Base-by-base conservation (phyloP, 139 green algal species). In the Haematococcus lacustris region DNA sequence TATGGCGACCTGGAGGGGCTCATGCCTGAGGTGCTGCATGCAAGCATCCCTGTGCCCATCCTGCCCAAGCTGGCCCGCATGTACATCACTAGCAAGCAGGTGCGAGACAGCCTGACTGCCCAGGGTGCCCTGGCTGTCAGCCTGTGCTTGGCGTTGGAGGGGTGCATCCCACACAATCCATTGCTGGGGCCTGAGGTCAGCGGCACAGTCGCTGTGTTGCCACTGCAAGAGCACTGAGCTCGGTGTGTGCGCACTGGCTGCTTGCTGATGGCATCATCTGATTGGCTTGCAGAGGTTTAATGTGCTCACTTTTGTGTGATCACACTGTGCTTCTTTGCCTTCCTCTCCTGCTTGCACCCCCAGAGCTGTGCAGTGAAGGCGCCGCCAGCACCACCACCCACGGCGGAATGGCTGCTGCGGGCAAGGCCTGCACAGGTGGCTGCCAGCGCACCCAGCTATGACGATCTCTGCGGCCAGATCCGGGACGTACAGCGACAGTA, bases 401-500 rank as follows among this genome's bases (percentile, higher is more conserved):
- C 47, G 21, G 21, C n/a, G 38, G 25, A 66, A 23, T 17, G 5
- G 3, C 47, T 17, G 40, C 40, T 37, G 47, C 62, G 3, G n/a
- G n/a, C n/a, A n/a, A n/a, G n/a, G n/a, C n/a, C n/a, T 32, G 17
- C 26, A 64, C 57, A 32, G 23, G 5, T 25, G 26, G 5, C 26
- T 5, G 5, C 57, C 17, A 13, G 25, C 57, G 66, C 73, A 30
- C 66, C 66, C 3, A 73, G 50, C 23, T 84, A 80, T 65, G 71
- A 80, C 61, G 30, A 67, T 47, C 62, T 80, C 33, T 80, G 74
- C 34, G n/a, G 21, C 0, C 78, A 84, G 66, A 84, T 84, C 71
- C 70, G 71, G 2, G 79, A 84, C 51, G 75, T 84, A 26, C 79
- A 84, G 71, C 66, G 67, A 74, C 79, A 84, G 68, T 81, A 84